Evolutionary conservation across 805 yeast species (phyloP), one percentile per base, ranked within the genome.

Genomic region (Suhomyces sp.): DNA sequence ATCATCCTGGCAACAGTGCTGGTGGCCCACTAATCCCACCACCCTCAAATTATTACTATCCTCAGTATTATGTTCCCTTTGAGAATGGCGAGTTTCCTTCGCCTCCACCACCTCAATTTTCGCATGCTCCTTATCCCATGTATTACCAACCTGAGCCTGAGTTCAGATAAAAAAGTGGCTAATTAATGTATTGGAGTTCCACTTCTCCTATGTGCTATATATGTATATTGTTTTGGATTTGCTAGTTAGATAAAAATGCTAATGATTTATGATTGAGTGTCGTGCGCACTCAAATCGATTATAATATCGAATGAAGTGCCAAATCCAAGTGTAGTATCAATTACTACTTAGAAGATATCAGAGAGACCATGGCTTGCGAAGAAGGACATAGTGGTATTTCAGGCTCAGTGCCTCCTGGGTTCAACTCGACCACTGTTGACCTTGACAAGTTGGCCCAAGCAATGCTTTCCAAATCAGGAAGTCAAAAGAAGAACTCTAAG

Each of bases 401-500:
- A 17, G 29, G 17, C 14, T 14, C 6, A n/a, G 29, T 10, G 14
- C 7, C 12, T 7, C 12, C 15, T 6, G n/a, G 10, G 13, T 9
- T 14, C 16, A 31, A 27, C 20, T n/a, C 23, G 4, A 31, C 12
- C 5, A 19, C 24, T 4, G 22, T 36, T n/a, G 35, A 17, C 13
- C 18, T 36, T n/a, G 35, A 36, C 13, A 29, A 19, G 16, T 24
- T 36, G 15, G 28, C 23, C 6, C 29, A 12, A 7, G 36, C 32
- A 9, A 6, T 10, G 9, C 10, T 22, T 7, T 18, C 31, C 11
- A 26, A 25, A 5, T 12, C 32, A 8, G 18, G n/a, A 17, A 19
- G 19, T 11, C 17, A 28, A 15, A 17, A n/a, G 28, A 25, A 19
- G 24, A 13, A 12, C 13, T 24, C 66, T 56, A 91, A 70, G 42